A percentile compares a stretch with the other conserved stretches of the same genome.
Evolutionary conservation across 345 rosid genomes (phyloP).

Genomic region (Eucalyptus erythrocorys): DNA sequence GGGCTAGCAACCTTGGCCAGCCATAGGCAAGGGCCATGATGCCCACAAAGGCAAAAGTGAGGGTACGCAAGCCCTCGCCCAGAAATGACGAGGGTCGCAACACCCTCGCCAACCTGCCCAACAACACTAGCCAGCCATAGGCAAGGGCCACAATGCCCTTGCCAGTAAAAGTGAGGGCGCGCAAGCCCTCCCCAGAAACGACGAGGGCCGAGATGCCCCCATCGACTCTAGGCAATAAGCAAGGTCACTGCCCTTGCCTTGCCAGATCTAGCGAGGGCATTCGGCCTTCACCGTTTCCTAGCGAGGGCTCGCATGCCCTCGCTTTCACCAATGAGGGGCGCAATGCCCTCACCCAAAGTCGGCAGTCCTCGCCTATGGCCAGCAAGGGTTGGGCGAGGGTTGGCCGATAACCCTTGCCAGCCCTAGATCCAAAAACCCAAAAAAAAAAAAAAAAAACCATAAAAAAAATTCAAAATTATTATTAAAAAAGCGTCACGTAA

Average conservation of each 20-base stretch:
- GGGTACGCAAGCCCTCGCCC: accelerated
- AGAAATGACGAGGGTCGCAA: accelerated
- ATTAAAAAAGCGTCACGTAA: accelerated
- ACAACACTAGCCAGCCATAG: too few species aligned
- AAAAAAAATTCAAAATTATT: too few species aligned
- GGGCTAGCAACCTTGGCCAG: accelerated
- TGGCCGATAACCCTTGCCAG: accelerated
- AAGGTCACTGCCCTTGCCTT: accelerated
- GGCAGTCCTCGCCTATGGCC: accelerated
- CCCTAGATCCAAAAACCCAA: too few species aligned
- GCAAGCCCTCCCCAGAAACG: accelerated
- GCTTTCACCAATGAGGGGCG: accelerated
- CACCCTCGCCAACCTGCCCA: too few species aligned
- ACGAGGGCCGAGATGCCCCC: accelerated
- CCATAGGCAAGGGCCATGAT: accelerated
- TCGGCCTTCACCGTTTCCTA: too few species aligned
- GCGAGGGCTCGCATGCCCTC: accelerated
- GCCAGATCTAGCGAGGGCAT: accelerated
- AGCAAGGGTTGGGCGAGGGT: accelerated
- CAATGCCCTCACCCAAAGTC: too few species aligned
- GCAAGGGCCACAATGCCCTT: too few species aligned
- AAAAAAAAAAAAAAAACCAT: accelerated
- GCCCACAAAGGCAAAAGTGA: accelerated
- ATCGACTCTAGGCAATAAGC: accelerated
- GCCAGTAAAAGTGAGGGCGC: accelerated